phyloP scores from a whole-genome alignment of 495 filamentous ascomycete genomes.

The Neurospora tetrasperma region DNA sequence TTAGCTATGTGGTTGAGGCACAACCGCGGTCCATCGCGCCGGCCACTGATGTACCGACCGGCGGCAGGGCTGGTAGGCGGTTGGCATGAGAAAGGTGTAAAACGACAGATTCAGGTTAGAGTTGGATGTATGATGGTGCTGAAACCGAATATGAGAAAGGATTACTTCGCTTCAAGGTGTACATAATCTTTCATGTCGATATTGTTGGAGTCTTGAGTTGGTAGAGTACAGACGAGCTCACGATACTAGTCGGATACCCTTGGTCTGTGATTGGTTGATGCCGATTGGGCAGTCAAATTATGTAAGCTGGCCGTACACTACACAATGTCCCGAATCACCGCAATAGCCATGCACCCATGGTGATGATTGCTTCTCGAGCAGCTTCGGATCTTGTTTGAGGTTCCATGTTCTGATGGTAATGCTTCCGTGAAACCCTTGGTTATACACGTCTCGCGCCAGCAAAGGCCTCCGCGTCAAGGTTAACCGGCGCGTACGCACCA shows the following conservation, averaged over 20 bases:
- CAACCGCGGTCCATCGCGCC: slow-evolving; percentile 44
- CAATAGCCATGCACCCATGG: background rate
- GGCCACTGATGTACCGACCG: slow-evolving; percentile 29
- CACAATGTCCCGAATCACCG: background rate
- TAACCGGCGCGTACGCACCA: background rate
- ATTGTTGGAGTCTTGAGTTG: background rate
- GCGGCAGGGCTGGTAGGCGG: slow-evolving; percentile 17
- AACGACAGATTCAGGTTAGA: background rate
- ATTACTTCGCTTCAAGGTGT: background rate
- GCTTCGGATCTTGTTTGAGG: background rate
- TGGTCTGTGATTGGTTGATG: background rate
- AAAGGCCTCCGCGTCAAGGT: background rate
- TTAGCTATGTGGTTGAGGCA: slow-evolving; percentile 57
- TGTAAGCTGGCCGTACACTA: background rate
- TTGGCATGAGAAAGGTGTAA: background rate
- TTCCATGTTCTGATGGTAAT: background rate
- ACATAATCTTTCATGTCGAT: no score
- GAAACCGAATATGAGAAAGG: background rate
- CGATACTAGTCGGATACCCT: background rate
- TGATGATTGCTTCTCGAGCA: background rate
- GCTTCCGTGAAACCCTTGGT: background rate
- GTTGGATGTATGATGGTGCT: background rate
- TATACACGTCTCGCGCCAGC: background rate
- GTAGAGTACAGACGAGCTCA: background rate
- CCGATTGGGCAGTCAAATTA: background rate